A percentile compares a stretch with the other conserved stretches of the same genome.
These are phyloP conservation scores for Cyclotella sp. DNA, from an alignment of 108 stramenopile genomes.

Conservation along the genomic window DNA sequence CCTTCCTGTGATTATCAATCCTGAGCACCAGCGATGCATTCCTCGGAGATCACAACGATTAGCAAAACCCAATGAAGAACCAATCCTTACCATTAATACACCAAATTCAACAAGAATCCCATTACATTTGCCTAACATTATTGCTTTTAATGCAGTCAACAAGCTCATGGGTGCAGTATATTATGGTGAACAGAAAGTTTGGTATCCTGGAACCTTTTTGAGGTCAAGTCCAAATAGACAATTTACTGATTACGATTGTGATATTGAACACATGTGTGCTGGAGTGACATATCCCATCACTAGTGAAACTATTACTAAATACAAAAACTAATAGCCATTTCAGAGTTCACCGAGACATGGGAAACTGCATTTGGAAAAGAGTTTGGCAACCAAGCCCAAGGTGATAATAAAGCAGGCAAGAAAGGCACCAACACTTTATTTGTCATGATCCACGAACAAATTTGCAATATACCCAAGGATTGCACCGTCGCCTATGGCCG, in stretches of 20 bases:
- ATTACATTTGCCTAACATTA: slow-evolving; percentile 11
- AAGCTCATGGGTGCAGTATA: not conserved
- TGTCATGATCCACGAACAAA: slow-evolving; percentile 4
- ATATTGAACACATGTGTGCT: slow-evolving; percentile 12
- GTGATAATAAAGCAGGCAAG: slow-evolving; percentile 10
- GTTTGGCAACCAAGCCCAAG: slow-evolving; percentile 37
- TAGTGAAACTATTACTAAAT: slow-evolving; percentile 26
- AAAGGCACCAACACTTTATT: not conserved
- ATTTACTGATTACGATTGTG: not conserved
- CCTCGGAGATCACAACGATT: too few species aligned
- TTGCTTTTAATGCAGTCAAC: slow-evolving; percentile 9
- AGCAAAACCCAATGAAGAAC: slow-evolving; percentile 3
- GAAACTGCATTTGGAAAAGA: slow-evolving; percentile 37
- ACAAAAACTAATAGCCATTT: slow-evolving; percentile 20
- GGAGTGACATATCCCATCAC: slow-evolving; percentile 1
- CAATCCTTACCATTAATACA: not conserved
- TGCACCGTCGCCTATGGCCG: slow-evolving; percentile 35
- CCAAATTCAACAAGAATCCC: slow-evolving; percentile 2
- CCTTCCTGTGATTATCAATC: slow-evolving; percentile 15
- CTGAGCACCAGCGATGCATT: not conserved
- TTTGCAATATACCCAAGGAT: slow-evolving; percentile 27
- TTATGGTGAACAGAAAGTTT: not conserved
- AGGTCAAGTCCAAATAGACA: not conserved
- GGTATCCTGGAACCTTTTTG: not conserved
- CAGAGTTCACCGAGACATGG: slow-evolving; percentile 14